Percentiles rank a stretch among this genome's conserved stretches.
These are phyloP conservation scores for Botryosphaeria agaves DNA, from an alignment of 2,329 filamentous ascomycete genomes.

Conservation along the genomic window DNA sequence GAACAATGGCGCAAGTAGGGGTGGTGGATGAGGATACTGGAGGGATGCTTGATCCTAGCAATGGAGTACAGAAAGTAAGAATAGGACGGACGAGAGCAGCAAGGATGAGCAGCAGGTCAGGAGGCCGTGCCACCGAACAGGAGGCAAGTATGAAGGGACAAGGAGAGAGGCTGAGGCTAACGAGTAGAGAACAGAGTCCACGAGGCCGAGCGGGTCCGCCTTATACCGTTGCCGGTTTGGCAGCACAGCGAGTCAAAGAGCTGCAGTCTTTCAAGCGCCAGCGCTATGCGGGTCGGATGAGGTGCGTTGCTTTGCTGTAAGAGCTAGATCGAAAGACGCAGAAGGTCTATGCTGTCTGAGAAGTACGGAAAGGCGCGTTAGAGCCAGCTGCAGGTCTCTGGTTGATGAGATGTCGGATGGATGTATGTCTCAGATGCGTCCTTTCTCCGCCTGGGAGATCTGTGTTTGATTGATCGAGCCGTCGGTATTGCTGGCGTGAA, in stretches of 20 bases:
- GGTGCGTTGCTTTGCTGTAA: neutral
- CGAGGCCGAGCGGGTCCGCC: neutral
- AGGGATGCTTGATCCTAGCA: neutral
- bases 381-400: neutral
- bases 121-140: neutral
- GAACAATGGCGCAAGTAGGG: no score
- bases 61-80: no score
- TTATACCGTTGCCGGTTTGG: neutral
- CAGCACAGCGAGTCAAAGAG: conserved; percentile 1
- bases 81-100: no score
- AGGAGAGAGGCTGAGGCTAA: neutral
- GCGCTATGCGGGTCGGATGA: neutral
- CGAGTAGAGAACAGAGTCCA: neutral
- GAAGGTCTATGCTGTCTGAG: no score
- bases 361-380: no score
- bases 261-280: neutral
- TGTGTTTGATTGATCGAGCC: neutral
- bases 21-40: no score
- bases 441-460: neutral
- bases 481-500: no score
- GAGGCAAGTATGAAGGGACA: neutral
- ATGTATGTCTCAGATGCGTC: neutral
- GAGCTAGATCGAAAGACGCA: no score
- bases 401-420: no score
- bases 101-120: neutral